A percentile compares a stretch with the other conserved stretches of the same genome.
phyloP scores from a whole-genome alignment of 305 asterid species.

The Solanum hybrid region DNA sequence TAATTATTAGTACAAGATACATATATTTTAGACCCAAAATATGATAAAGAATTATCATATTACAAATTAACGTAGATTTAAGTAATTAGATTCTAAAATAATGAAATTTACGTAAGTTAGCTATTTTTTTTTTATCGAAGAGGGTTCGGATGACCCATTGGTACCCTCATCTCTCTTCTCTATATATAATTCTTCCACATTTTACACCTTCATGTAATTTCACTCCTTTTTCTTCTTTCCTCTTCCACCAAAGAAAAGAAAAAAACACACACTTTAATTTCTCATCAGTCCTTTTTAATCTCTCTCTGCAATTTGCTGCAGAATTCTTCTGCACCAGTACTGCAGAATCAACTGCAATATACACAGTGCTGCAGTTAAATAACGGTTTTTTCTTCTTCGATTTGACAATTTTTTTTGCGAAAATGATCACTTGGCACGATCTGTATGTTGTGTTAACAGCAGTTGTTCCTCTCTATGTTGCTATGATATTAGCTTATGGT shows the following conservation, averaged over 20 bases:
- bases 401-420: slow-evolving; percentile 11
- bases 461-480: slow-evolving; percentile 76
- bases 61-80: too few relatives aligned
- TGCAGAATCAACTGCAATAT: background rate
- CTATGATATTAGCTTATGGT: slow-evolving; percentile 93
- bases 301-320: background rate
- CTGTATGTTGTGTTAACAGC: slow-evolving; percentile 78
- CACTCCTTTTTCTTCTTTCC: background rate
- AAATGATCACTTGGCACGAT: slow-evolving; percentile 79
- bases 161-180: background rate
- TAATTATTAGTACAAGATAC: too few relatives aligned
- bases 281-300: background rate
- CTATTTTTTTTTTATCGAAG: background rate
- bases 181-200: slow-evolving; percentile 23
- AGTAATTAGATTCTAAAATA: accelerated
- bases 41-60: too few relatives aligned
- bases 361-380: slow-evolving; percentile 5
- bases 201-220: slow-evolving; percentile 11
- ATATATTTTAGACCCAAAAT: background rate
- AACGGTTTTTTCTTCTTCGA: slow-evolving; percentile 26
- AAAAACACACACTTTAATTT: background rate
- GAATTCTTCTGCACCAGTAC: background rate
- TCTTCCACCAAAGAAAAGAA: background rate
- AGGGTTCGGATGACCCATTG: background rate
- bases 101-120: too few relatives aligned